Base-by-base conservation (phyloP, 352 stramenopile genomes). In the Globisporangium sylvaticum region DNA sequence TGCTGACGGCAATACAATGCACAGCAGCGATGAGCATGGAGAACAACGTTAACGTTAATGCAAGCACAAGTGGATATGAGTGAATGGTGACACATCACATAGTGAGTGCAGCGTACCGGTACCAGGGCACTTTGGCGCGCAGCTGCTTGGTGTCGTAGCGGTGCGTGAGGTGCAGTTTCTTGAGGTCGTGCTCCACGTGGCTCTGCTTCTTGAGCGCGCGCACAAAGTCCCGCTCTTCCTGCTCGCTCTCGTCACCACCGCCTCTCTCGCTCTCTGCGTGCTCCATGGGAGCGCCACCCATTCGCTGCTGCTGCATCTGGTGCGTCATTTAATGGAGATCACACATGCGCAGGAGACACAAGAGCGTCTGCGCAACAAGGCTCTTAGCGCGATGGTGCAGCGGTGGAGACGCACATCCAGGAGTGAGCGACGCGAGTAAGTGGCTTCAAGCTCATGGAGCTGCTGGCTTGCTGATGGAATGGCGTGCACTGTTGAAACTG, bases 41-140 rank as follows among this genome's bases (percentile, higher is more conserved):
- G 14, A 24, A 32, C 25, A 58, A 42, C 34, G 34, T 42, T 42
- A 29, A 24, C 2, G 27, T 32, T 24, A 58, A 64, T 56, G 67
- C 20, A 63, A n/a, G n/a, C n/a, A n/a, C n/a, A n/a, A n/a, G n/a
- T n/a, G n/a, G n/a, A n/a, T n/a, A n/a, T n/a, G n/a, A n/a, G n/a
- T n/a, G n/a, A n/a, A n/a, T n/a, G n/a, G n/a, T n/a, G n/a, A n/a
- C n/a, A n/a, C n/a, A n/a, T n/a, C n/a, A n/a, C n/a, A n/a, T n/a
- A n/a, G n/a, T n/a, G n/a, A n/a, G n/a, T n/a, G n/a, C n/a, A n/a
- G n/a, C 77, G 20, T 72, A 92, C 83, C 81, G 78, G 59, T 92
- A 92, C 83, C 83, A 92, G 3, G 82, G 70, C 25, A 90, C 74
- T 62, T 84, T 85, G 31, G 46, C 72, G 18, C 68, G 63, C 5